phyloP scores from a whole-genome alignment of 129 eudicot species.

The Erigeron canadensis region DNA sequence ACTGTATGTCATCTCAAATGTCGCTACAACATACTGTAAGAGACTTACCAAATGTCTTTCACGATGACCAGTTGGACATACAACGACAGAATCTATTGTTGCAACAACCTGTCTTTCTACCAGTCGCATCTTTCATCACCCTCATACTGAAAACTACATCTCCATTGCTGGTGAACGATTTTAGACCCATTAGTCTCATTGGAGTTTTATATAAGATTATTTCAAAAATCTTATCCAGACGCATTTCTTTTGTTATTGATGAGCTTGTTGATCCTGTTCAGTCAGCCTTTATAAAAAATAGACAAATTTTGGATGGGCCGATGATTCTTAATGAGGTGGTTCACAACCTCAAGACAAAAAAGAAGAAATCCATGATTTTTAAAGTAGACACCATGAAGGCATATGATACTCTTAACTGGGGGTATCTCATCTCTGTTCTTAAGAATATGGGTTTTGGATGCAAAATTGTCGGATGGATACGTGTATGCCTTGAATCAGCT shows the following conservation, averaged over 20 bases:
- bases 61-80: no score
- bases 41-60: no score
- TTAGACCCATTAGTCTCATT: not conserved
- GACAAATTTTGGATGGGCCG: not conserved
- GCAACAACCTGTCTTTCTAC: no score
- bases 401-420: no score
- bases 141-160: no score
- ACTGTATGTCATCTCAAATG: no score
- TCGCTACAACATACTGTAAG: no score
- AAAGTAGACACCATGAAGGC: no score
- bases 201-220: not conserved
- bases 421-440: not conserved
- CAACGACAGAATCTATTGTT: no score
- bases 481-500: not conserved
- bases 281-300: not conserved
- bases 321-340: not conserved
- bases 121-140: no score
- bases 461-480: not conserved
- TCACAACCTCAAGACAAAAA: not conserved
- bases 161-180: not conserved
- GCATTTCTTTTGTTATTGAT: not conserved
- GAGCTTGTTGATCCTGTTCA: not conserved
- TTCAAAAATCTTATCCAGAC: not conserved
- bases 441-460: not conserved
- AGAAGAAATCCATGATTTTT: not conserved